Evolutionary conservation across 495 filamentous ascomycete species (phyloP).

Genomic region (Aspergillus carlsbadensis): DNA sequence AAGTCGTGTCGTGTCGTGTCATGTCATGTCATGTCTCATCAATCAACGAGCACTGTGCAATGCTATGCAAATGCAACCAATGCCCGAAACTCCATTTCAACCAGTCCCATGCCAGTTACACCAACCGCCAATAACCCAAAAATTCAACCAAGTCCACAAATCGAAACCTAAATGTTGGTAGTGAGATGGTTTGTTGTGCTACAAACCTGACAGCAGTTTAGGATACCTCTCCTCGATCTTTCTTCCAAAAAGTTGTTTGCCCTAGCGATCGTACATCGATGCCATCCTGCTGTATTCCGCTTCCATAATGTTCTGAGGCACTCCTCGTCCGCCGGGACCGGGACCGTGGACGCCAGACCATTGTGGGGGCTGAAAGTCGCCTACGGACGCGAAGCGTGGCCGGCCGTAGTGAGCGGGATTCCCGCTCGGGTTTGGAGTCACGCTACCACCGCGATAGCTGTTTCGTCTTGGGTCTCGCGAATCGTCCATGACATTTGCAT

Average conservation of each 20-base stretch:
- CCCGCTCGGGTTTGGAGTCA: slow-evolving; percentile 2
- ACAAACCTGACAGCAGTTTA: no score
- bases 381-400: slow-evolving; percentile 8
- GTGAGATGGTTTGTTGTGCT: no score
- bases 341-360: slow-evolving; percentile 3
- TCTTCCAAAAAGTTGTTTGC: no score
- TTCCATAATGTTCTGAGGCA: slow-evolving; percentile 11
- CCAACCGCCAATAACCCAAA: no score
- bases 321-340: background rate
- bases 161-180: no score
- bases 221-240: no score
- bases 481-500: slow-evolving; percentile 13
- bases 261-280: slow-evolving; percentile 18
- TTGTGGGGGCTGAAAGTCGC: slow-evolving; percentile 1
- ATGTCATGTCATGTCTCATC: background rate
- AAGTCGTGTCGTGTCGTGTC: background rate
- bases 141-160: no score
- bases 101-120: no score
- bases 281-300: slow-evolving; percentile 14
- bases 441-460: slow-evolving; percentile 4
- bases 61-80: no score
- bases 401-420: background rate
- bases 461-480: slow-evolving; percentile 11
- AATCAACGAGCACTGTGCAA: no score
- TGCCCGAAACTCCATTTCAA: no score